phyloP scores from a whole-genome alignment of 768 basidiomycete genomes.

The Mycena crocata region DNA sequence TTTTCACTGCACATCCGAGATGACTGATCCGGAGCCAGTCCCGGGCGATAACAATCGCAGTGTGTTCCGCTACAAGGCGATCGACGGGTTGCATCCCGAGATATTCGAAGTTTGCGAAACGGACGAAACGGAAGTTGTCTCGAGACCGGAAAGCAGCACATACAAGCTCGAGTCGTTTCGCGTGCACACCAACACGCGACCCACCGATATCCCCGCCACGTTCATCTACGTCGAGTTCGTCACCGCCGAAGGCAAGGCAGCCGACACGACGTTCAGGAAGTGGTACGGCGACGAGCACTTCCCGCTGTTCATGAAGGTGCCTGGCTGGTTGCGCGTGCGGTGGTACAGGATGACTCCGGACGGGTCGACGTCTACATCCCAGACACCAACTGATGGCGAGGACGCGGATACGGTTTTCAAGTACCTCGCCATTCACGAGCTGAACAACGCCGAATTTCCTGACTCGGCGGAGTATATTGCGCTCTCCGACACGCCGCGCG shows the following conservation, averaged over 20 bases:
- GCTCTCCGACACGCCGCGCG: not conserved
- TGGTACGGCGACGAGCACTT: conserved; percentile 49
- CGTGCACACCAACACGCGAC: conserved; percentile 25
- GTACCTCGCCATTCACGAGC: conserved; percentile 34
- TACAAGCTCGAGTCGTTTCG: conserved; percentile 36
- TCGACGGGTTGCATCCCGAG: not conserved
- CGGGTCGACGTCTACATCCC: not conserved
- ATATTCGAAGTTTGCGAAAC: not conserved
- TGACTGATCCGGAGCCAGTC: not conserved
- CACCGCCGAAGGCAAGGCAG: conserved; percentile 27
- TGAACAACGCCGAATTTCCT: conserved; percentile 1
- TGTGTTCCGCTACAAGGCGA: conserved; percentile 4
- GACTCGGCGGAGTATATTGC: not conserved
- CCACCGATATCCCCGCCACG: conserved; percentile 25
- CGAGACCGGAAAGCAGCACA: conserved; percentile 35
- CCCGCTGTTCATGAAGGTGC: conserved; percentile 38
- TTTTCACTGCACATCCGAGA: no score
- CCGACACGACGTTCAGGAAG: conserved; percentile 42
- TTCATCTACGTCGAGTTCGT: conserved; percentile 38
- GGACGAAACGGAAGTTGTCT: not conserved
- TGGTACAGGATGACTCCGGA: conserved; percentile 38
- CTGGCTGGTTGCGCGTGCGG: conserved; percentile 46
- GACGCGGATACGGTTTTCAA: not conserved
- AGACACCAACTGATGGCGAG: not conserved
- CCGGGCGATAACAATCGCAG: not conserved